phyloP scores from a whole-genome alignment of 176 grass and related monocot species.

The Zoysia japonica region DNA sequence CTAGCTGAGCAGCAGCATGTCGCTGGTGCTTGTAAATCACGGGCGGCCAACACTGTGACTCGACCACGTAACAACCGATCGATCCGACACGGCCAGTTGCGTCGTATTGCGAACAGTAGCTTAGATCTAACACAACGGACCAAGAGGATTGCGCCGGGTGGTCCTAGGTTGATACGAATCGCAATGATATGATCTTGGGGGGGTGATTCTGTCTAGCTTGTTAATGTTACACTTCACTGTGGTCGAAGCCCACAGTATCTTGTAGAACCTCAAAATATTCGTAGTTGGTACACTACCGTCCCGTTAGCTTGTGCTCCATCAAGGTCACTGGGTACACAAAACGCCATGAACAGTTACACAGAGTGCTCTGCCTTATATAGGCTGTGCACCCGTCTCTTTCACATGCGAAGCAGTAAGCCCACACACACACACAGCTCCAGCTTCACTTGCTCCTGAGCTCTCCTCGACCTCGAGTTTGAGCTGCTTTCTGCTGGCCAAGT shows the following conservation, averaged over 20 bases:
- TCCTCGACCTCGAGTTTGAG: background rate
- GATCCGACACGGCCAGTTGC: conserved; percentile 40
- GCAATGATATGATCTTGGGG: background rate
- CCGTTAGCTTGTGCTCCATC: background rate
- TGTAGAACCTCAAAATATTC: conserved; percentile 9
- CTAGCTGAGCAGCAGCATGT: background rate
- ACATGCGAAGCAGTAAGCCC: background rate
- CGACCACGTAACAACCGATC: conserved; percentile 28
- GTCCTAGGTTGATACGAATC: conserved; percentile 40
- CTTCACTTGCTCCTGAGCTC: background rate
- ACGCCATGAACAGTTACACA: background rate
- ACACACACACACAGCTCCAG: background rate
- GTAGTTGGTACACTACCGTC: background rate
- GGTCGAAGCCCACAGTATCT: conserved; percentile 7
- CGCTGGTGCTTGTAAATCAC: background rate
- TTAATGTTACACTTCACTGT: background rate
- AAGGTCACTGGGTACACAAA: background rate
- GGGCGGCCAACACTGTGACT: background rate
- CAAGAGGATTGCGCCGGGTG: conserved; percentile 14
- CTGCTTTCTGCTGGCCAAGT: background rate
- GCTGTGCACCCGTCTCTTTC: background rate
- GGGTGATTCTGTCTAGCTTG: conserved; percentile 8
- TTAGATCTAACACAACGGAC: conserved; percentile 40
- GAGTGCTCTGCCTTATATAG: conserved; percentile 24
- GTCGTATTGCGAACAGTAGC: conserved; percentile 39